A percentile compares a stretch with the other conserved stretches of the same genome.
Conservation (phyloP, 805 yeast species). For the Candida cerambycidarum region DNA sequence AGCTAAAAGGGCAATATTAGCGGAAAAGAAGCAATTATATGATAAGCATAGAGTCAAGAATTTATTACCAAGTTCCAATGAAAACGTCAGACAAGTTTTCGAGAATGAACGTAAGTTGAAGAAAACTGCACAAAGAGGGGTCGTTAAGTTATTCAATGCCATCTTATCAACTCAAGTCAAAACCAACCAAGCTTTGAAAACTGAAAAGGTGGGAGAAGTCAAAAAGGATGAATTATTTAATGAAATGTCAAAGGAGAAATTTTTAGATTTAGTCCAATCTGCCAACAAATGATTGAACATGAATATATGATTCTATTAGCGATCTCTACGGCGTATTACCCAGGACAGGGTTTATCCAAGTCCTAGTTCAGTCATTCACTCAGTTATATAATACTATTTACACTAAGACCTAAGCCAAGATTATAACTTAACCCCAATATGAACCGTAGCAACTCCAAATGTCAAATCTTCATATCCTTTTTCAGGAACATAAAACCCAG, state of each 20-base stretch:
- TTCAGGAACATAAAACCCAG: conserved; percentile 86
- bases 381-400: background rate
- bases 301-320: no score
- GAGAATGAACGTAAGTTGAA: conserved; percentile 70
- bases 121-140: conserved; percentile 87
- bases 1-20: conserved; percentile 67
- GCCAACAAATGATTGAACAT: no score
- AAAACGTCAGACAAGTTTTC: conserved; percentile 53
- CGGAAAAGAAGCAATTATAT: conserved; percentile 67
- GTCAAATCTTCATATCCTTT: conserved; percentile 92
- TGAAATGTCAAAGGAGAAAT: conserved; percentile 85
- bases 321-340: no score
- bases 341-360: no score
- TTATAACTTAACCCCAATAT: conserved; percentile 76
- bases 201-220: conserved; percentile 44
- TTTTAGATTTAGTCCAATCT: conserved; percentile 68
- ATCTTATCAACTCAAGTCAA: conserved; percentile 73
- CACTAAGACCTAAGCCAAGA: background rate
- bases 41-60: conserved; percentile 69
- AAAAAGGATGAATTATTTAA: conserved; percentile 63
- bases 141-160: conserved; percentile 80
- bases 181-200: conserved; percentile 51
- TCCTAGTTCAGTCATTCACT: no score
- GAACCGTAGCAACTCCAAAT: conserved; percentile 94
- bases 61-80: conserved; percentile 63